Evolutionary conservation across 768 basidiomycete genomes (phyloP).

Genomic region (Daedalea quercina): DNA sequence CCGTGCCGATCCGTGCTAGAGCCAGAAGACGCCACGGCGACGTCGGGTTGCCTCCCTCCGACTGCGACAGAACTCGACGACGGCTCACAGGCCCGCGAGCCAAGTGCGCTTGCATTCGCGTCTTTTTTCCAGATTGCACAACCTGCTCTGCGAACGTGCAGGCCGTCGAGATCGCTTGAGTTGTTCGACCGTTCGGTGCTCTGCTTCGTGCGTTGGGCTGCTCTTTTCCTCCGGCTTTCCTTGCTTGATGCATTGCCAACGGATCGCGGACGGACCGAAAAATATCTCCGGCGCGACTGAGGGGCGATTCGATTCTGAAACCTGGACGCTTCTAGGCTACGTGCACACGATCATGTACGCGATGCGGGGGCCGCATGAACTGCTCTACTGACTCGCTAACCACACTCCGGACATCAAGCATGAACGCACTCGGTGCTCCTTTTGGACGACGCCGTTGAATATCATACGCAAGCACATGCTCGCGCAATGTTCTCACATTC

Average conservation of each 20-base stretch:
- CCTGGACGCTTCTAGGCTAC: background rate
- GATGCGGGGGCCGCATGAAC: background rate
- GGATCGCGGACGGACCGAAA: too few species aligned
- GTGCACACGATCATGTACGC: background rate
- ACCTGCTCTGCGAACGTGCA: too few species aligned
- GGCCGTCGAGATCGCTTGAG: too few species aligned
- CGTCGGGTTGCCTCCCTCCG: background rate
- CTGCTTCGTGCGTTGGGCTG: too few species aligned
- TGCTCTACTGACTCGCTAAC: background rate
- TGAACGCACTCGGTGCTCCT: background rate
- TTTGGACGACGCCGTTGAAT: background rate
- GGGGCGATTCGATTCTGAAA: background rate
- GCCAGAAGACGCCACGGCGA: background rate
- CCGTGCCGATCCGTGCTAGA: background rate
- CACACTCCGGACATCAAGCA: background rate
- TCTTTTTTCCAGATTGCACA: too few species aligned
- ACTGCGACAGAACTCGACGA: background rate
- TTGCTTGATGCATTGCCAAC: too few species aligned
- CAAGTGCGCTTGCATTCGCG: too few species aligned
- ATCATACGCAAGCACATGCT: background rate
- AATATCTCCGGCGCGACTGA: too few species aligned
- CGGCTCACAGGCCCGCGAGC: background rate
- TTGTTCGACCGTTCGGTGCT: too few species aligned
- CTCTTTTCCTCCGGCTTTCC: too few species aligned
- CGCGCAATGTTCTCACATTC: background rate